These are phyloP conservation scores for Didymella pomorum DNA, from an alignment of 2,329 filamentous ascomycete species.

Conservation along the genomic window DNA sequence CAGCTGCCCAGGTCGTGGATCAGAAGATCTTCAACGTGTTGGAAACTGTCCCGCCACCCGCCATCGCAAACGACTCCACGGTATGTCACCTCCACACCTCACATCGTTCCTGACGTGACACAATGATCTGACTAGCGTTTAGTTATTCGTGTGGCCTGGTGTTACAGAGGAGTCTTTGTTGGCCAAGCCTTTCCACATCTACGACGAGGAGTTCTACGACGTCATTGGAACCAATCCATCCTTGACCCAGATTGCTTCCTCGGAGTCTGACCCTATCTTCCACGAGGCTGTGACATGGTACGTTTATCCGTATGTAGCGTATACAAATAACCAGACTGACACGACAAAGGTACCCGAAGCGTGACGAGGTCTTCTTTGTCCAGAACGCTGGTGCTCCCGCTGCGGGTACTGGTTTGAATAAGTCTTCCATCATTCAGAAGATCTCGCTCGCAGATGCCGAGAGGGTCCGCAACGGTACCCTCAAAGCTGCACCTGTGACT, in stretches of 20 bases:
- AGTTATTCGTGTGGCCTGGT: slow-evolving; percentile 35
- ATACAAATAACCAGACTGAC: background rate
- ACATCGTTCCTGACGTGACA: background rate
- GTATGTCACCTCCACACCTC: slow-evolving; percentile 18
- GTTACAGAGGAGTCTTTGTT: slow-evolving; percentile 30
- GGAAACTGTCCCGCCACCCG: slow-evolving; percentile 28
- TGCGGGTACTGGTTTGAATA: slow-evolving; percentile 36
- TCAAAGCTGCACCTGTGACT: slow-evolving; percentile 31
- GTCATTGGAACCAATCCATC: slow-evolving; percentile 35
- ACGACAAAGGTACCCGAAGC: slow-evolving; percentile 22
- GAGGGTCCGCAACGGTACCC: slow-evolving; percentile 32
- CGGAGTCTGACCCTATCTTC: slow-evolving; percentile 35
- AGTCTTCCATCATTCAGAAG: slow-evolving; percentile 39
- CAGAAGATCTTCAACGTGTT: slow-evolving; percentile 36
- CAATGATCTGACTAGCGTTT: slow-evolving; percentile 11
- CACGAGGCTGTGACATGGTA: slow-evolving; percentile 39
- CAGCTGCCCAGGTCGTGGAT: slow-evolving; percentile 32
- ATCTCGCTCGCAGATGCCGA: slow-evolving; percentile 36
- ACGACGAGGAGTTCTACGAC: slow-evolving; percentile 37
- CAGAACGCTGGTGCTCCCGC: slow-evolving; percentile 36
- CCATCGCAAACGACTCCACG: slow-evolving; percentile 29
- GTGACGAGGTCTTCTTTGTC: slow-evolving; percentile 38
- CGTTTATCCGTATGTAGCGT: background rate
- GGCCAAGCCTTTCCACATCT: slow-evolving; percentile 38
- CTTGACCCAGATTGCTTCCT: slow-evolving; percentile 34